Evolutionary conservation across 108 stramenopile genomes (phyloP).

Genomic region (Nannochloropsis salina): DNA sequence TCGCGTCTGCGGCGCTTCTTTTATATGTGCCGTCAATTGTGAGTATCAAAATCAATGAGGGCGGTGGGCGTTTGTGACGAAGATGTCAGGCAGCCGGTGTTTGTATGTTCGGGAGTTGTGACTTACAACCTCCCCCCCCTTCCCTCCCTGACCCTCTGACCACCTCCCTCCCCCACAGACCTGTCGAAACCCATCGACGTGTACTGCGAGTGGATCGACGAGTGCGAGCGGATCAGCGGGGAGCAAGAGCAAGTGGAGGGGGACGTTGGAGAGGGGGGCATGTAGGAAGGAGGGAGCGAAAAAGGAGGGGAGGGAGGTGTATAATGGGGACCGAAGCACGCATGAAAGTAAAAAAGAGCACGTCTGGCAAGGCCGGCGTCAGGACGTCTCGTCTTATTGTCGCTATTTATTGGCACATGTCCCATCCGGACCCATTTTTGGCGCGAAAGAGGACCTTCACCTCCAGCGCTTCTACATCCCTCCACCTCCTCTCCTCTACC

Average conservation of each 20-base stretch:
- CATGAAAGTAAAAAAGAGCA: no score
- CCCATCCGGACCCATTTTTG: no score
- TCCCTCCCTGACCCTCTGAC: not conserved
- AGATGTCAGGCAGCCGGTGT: no score
- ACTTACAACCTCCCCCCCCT: conserved; percentile 14
- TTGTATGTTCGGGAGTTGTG: no score
- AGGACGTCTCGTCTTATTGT: no score
- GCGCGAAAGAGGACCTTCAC: no score
- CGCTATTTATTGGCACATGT: no score
- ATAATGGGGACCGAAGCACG: no score
- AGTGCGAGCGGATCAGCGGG: conserved; percentile 5
- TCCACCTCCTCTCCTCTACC: not conserved
- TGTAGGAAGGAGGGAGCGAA: not conserved
- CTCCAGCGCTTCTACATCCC: no score
- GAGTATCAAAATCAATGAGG: no score
- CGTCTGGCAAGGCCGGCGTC: no score
- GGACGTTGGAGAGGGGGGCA: not conserved
- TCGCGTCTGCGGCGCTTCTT: not conserved
- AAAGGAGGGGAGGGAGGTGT: not conserved
- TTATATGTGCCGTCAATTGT: not conserved
- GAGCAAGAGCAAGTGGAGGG: conserved; percentile 16
- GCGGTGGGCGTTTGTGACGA: no score
- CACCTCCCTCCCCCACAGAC: not conserved
- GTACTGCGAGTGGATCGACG: conserved; percentile 14
- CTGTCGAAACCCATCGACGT: conserved; percentile 19